Evolutionary conservation across 345 rosid species (phyloP).

Genomic region (Syzygium oleosum): DNA sequence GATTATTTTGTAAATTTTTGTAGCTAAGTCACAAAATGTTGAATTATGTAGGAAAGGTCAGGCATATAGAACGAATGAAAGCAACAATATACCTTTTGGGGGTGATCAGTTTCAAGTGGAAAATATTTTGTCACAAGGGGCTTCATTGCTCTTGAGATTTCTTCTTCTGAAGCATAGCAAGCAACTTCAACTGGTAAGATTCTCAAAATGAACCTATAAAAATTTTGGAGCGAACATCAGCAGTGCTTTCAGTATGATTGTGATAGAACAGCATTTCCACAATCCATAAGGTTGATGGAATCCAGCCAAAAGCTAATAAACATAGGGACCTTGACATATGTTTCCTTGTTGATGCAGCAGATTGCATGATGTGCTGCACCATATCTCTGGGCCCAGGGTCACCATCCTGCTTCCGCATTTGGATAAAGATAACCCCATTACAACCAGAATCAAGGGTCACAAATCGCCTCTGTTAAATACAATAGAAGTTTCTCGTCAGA

Average conservation of each 20-base stretch:
- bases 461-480: constrained; percentile 59
- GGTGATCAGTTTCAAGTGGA: constrained; percentile 56
- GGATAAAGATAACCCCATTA: constrained; percentile 80
- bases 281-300: background rate
- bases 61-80: background rate
- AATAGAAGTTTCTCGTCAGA: background rate
- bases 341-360: constrained; percentile 73
- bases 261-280: background rate
- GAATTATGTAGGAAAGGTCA: background rate
- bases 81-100: constrained; percentile 45
- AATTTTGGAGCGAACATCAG: background rate
- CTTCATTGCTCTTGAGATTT: constrained; percentile 70
- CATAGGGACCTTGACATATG: constrained; percentile 80
- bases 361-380: constrained; percentile 78
- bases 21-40: background rate
- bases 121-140: constrained; percentile 67
- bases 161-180: constrained; percentile 96
- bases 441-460: constrained; percentile 84
- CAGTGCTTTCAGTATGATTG: background rate
- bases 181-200: constrained; percentile 80
- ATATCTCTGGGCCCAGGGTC: constrained; percentile 85
- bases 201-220: constrained; percentile 73
- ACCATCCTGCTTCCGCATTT: constrained; percentile 81
- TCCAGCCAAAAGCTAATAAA: background rate
- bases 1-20: background rate